Base-by-base conservation (phyloP, 2,329 filamentous ascomycete genomes). In the Gremmenia infestans region DNA sequence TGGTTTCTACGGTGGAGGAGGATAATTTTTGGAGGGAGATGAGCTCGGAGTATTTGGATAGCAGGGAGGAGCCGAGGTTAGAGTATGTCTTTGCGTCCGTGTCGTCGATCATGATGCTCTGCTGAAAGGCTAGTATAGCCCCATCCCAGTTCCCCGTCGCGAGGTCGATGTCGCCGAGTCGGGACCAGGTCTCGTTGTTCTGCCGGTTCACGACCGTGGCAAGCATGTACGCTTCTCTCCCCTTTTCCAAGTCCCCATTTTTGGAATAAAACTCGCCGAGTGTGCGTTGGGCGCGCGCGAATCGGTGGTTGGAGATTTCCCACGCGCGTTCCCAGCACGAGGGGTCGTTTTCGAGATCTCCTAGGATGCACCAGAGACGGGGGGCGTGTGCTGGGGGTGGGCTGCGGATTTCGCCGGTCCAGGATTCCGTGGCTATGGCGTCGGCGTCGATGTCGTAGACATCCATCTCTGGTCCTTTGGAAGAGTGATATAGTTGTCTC, bases 21-120 rank as follows among this genome's bases (percentile, higher is more conserved):
- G 55, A 61, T 40, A 62, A n/a, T 59, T 69, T 65, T 53, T 77
- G 72, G 4, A 76, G 61, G 0, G 77, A 48, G 39, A 64, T 47
- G 45, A 67, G 71, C 64, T 83, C 80, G 45, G 75, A 78, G 71
- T 81, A 91, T 60, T 88, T 75, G 57, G 85, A 87, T 62, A 89
- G 82, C 1, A 97, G 79, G 0, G 93, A 87, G 2, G 88, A 91
- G 0, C 92, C 94, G 22, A 99, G 80, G 68, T 99, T 99, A 66
- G 89, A 95, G 91, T 94, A 99, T 0, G 90, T 91, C 67, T 96
- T 85, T 0, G 92, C 93, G 68, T 97, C 92, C 52, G 87, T 86
- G 25, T 95, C 92, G 48, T 96, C 94, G 11, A 89, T 80, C 63
- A 89, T 85, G 11, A 99, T 92, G 8, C 88, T 87, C 22, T 91